Evolutionary conservation across 1,284 basidiomycete species (phyloP), one percentile per base, ranked within the genome.

Genomic region (Hemileia vastatrix): DNA sequence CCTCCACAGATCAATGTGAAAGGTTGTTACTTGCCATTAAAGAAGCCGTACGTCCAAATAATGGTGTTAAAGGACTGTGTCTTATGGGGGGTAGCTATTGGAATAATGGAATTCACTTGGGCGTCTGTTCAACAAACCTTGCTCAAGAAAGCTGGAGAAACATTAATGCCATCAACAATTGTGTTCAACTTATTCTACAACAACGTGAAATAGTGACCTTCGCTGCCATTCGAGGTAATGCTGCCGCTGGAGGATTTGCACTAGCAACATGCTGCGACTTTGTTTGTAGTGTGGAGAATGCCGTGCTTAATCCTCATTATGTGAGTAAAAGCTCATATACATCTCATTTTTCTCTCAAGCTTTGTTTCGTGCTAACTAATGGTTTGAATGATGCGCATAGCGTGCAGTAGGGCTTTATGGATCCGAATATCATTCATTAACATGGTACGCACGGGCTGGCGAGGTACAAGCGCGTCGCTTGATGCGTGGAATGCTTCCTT

Each of bases 221-320:
- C 27, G 75, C 78, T 0, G 78, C 78, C 50, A 64, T 80, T 18
- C 69, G 77, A 6, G 78, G 77, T 21, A 80, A 80, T 66, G 78
- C 78, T 1, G 78, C 78, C 19, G 79, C 79, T 2, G 79, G 78
- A 4, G 79, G 79, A 21, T 76, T 80, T 8, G 79, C 79, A 1
- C 67, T 80, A 44, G 78, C 78, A 1, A 76, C 78, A 4, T 77
- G 75, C 1, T 77, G 77, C 43, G 78, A 79, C 68, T 68, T 78
- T 15, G 77, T 77, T 19, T 67, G 78, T 1, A 76, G 73, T 19
- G 68, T 72, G 0, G 72, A 76, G 49, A 70, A 69, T 5, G 78
- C 76, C 6, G 77, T 79, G 5, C 67, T 79, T 40, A 80, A 80
- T 64, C 78, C 79, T 6, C 76, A 77, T 23, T 80, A 80, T 62